Base-by-base conservation (phyloP, 2,329 filamentous ascomycete species). In the Westerdykella ornata region DNA sequence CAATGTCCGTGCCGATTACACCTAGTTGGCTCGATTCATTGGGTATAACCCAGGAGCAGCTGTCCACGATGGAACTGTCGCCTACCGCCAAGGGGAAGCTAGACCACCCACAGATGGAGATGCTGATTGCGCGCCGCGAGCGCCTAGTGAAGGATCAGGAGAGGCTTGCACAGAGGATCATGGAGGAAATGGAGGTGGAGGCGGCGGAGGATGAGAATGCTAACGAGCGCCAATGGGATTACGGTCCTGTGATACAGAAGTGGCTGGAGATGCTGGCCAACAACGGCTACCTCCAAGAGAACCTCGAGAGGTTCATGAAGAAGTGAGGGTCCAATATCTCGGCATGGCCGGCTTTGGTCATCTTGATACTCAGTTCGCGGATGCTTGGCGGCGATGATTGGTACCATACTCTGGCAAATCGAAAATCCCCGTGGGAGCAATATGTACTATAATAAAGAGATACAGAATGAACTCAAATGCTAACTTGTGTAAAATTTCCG, bases 231-330 rank as follows among this genome's bases (percentile, higher is more conserved):
- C 75, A 76, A 53, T 75, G 79, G 54, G 85, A 94, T 56, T 85
- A 85, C 56, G 81, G 78, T 0, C 78, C 80, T 1, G 77, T 80
- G 1, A 72, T 90, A 16, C 79, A 85, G 52, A 70, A 66, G 29
- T 90, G 85, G 81, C 65, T 89, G 34, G 74, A 75, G 48, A 77
- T 76, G 46, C 72, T 94, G 43, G 83, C 83, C 1, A 78, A 81
- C 44, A 81, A 82, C 53, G 80, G 78, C 1, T 66, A 78, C 2
- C 62, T 92, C 42, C 59, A 59, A 37, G 39, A 49, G 38, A 54
- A 62, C 39, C 38, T 63, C 1, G 44, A 53, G 13, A 37, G 48
- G 16, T 59, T 57, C 39, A 57, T 51, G 46, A 26, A 35, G 28
- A 15, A 33, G 31, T 33, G 31, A 18, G 14, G 31, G 14, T 13